Percentiles rank a stretch among this genome's conserved stretches.
phyloP scores from a whole-genome alignment of 495 filamentous ascomycete genomes.

The Hyphodiscus hymeniophilus region DNA sequence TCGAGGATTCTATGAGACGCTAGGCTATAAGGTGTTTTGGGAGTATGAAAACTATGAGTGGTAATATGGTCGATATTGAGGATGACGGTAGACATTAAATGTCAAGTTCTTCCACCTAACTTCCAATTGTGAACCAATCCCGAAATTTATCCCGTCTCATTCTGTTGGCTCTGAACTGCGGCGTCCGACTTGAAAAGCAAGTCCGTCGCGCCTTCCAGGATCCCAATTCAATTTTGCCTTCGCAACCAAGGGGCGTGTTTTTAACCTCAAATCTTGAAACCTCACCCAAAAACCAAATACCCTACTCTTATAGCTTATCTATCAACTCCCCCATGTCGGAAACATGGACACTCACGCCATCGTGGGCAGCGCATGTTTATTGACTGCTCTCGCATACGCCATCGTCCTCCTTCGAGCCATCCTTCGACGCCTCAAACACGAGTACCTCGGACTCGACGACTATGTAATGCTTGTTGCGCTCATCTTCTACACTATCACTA shows the following conservation, averaged over 20 bases:
- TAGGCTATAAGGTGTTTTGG: constrained; percentile 37
- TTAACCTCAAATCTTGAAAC: no score
- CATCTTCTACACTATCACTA: constrained; percentile 1
- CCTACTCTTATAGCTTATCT: neutral
- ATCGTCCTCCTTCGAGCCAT: constrained; percentile 11
- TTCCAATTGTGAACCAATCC: no score
- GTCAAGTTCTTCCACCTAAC: no score
- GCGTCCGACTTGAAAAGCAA: no score
- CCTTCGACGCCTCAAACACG: constrained; percentile 11
- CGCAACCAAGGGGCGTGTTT: no score
- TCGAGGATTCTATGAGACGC: constrained; percentile 41
- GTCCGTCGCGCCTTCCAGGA: no score
- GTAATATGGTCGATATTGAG: neutral
- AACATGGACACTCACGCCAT: neutral
- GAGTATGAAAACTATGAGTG: constrained; percentile 29
- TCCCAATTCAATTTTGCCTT: no score
- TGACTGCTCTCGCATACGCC: constrained; percentile 2
- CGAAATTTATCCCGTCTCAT: no score
- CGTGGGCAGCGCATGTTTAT: constrained; percentile 2
- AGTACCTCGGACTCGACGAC: constrained; percentile 11
- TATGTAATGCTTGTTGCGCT: constrained; percentile 6
- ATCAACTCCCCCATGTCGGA: neutral
- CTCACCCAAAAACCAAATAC: no score
- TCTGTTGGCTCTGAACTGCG: no score
- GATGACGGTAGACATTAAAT: no score